These are phyloP conservation scores for Phaeophleospora eucalypticola DNA, from an alignment of 2,329 filamentous ascomycete species.

Conservation along the genomic window DNA sequence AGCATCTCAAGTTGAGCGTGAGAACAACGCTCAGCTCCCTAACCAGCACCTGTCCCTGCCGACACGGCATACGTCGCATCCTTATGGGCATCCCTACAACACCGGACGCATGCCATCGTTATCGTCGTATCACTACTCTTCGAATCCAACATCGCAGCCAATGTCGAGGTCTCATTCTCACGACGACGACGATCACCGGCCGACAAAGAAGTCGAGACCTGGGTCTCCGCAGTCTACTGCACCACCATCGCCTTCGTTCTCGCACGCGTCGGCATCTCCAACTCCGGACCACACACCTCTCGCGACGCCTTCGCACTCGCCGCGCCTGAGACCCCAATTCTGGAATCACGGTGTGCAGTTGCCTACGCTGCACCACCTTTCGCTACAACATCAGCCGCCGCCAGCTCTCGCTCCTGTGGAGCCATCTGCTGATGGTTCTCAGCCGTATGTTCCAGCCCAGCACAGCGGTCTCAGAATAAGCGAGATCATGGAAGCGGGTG, in stretches of 20 bases:
- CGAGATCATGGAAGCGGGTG: slow-evolving; percentile 87
- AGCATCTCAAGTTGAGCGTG: slow-evolving; percentile 63
- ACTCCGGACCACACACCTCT: slow-evolving; percentile 99
- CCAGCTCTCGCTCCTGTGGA: slow-evolving; percentile 70
- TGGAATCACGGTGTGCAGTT: slow-evolving; percentile 69
- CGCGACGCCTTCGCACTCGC: slow-evolving; percentile 91
- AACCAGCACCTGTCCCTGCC: slow-evolving; percentile 36
- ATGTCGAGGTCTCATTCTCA: slow-evolving; percentile 88
- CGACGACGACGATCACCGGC: slow-evolving; percentile 74
- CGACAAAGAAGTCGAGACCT: slow-evolving; percentile 82
- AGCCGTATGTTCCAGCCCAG: slow-evolving; percentile 54
- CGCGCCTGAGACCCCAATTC: slow-evolving; percentile 75
- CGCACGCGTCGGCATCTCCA: slow-evolving; percentile 89
- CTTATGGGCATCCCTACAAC: slow-evolving; percentile 48
- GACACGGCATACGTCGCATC: slow-evolving; percentile 31
- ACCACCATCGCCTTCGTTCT: slow-evolving; percentile 93
- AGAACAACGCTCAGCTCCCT: slow-evolving; percentile 46
- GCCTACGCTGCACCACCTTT: slow-evolving; percentile 74
- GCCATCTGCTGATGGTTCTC: slow-evolving; percentile 57
- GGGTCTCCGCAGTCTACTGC: slow-evolving; percentile 94
- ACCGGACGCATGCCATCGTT: slow-evolving; percentile 68
- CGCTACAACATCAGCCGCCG: slow-evolving; percentile 53
- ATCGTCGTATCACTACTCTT: slow-evolving; percentile 65
- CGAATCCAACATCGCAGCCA: slow-evolving; percentile 55
- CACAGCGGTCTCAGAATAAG: slow-evolving; percentile 72